These are phyloP conservation scores for Hura crepitans DNA, from an alignment of 441 rosid genomes.

Conservation along the genomic window DNA sequence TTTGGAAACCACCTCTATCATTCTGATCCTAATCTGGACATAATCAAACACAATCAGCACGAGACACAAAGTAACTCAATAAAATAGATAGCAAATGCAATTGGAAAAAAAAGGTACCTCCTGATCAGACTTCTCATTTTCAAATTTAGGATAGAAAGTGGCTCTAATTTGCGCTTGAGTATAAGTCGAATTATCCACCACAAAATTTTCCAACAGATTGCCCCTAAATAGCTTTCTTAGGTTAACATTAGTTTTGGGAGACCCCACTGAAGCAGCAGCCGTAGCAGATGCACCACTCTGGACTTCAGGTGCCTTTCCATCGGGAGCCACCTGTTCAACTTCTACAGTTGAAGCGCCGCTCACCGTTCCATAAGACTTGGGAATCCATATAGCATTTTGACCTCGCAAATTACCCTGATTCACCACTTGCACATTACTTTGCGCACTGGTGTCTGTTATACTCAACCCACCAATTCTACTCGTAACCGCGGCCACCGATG, in stretches of 20 bases:
- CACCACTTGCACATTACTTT: conserved; percentile 17
- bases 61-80: neutral
- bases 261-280: neutral
- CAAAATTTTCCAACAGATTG: conserved; percentile 50
- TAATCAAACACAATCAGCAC: conserved; percentile 9
- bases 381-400: conserved; percentile 42
- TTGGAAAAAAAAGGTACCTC: conserved; percentile 40
- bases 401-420: conserved; percentile 20
- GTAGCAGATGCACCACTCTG: conserved; percentile 21
- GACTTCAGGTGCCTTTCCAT: conserved; percentile 20
- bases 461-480: conserved; percentile 42
- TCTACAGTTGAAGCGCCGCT: conserved; percentile 34
- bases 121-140: conserved; percentile 96
- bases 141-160: conserved; percentile 93
- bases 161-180: conserved; percentile 81
- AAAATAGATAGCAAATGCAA: neutral
- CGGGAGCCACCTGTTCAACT: conserved; percentile 23
- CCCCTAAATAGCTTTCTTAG: conserved; percentile 47
- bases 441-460: conserved; percentile 38
- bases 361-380: conserved; percentile 54
- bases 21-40: conserved; percentile 68
- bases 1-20: conserved; percentile 84
- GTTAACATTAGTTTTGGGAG: conserved; percentile 26
- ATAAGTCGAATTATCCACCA: conserved; percentile 59
- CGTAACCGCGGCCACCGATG: conserved; percentile 30